These are phyloP conservation scores for Talaromyces islandicus DNA, from an alignment of 2,329 filamentous ascomycete genomes.

Conservation along the genomic window DNA sequence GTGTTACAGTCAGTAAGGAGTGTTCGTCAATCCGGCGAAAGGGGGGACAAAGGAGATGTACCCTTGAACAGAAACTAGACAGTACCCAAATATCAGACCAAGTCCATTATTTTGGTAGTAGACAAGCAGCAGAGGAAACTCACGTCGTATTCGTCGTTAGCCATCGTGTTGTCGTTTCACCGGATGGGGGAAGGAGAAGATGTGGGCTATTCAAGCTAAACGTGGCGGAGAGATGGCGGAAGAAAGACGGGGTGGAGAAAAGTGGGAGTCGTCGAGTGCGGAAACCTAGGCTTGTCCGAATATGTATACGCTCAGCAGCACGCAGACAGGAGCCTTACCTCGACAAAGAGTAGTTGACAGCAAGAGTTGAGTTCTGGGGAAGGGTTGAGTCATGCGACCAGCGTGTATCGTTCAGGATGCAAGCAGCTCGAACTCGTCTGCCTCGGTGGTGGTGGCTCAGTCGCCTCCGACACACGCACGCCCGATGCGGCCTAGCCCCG, in stretches of 20 bases:
- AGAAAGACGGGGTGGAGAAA: background rate
- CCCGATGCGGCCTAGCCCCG: constrained; percentile 1
- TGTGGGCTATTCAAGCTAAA: constrained; percentile 6
- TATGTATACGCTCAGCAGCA: background rate
- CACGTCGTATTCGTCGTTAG: constrained; percentile 99
- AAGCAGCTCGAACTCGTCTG: background rate
- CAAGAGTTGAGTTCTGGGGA: no score
- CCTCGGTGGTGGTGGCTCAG: background rate
- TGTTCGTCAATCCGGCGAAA: constrained; percentile 1
- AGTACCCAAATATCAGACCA: constrained; percentile 26
- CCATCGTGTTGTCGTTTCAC: constrained; percentile 56
- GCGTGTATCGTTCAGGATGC: background rate
- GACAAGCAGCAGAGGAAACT: constrained; percentile 35
- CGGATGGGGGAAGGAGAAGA: constrained; percentile 5
- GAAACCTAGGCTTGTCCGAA: background rate
- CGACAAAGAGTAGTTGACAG: background rate
- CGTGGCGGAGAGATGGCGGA: background rate
- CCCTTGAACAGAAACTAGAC: constrained; percentile 99
- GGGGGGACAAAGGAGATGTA: constrained; percentile 14
- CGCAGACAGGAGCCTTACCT: background rate
- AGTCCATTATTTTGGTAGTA: background rate
- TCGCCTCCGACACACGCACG: background rate
- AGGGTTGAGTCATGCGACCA: background rate
- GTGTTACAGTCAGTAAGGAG: constrained; percentile 3
- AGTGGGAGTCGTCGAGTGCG: background rate